A percentile compares a stretch with the other conserved stretches of the same genome.
Conservation (phyloP, 1,284 basidiomycete species). For the Baeospora myosura region DNA sequence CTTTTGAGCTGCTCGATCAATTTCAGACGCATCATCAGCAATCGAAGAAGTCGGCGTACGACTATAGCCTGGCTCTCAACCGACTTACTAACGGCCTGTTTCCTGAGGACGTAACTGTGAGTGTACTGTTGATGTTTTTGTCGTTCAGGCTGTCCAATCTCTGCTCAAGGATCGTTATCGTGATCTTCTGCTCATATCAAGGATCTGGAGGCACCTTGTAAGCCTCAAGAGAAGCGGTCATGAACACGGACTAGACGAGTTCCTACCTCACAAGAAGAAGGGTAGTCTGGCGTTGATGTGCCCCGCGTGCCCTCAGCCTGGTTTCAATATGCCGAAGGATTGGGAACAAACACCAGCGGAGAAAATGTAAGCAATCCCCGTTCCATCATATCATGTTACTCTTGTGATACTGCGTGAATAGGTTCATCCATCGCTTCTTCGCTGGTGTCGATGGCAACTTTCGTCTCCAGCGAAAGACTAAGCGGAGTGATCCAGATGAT, state of each 20-base stretch:
- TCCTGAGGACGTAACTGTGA: background rate
- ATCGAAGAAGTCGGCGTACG: conserved; percentile 6
- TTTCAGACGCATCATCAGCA: conserved; percentile 5
- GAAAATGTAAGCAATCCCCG: background rate
- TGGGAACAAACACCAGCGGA: background rate
- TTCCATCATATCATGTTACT: no score
- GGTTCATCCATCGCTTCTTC: no score
- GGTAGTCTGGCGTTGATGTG: conserved; percentile 17
- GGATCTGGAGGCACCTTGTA: conserved; percentile 16
- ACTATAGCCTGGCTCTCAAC: conserved; percentile 3
- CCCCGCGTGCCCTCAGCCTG: conserved; percentile 14
- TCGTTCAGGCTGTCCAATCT: conserved; percentile 3
- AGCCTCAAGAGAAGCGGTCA: conserved; percentile 19
- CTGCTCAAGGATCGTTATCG: conserved; percentile 15
- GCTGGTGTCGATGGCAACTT: background rate
- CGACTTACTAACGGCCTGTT: conserved; percentile 5
- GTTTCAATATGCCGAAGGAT: conserved; percentile 17
- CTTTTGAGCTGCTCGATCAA: conserved; percentile 5
- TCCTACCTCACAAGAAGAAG: conserved; percentile 13
- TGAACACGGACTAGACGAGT: conserved; percentile 17
- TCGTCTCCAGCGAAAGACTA: background rate
- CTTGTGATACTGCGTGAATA: no score
- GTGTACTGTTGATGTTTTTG: background rate
- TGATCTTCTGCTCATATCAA: conserved; percentile 18
- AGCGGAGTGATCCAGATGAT: background rate